Base-by-base conservation (phyloP, 1,139 yeast species). In the Yamadazyma dushanensis region DNA sequence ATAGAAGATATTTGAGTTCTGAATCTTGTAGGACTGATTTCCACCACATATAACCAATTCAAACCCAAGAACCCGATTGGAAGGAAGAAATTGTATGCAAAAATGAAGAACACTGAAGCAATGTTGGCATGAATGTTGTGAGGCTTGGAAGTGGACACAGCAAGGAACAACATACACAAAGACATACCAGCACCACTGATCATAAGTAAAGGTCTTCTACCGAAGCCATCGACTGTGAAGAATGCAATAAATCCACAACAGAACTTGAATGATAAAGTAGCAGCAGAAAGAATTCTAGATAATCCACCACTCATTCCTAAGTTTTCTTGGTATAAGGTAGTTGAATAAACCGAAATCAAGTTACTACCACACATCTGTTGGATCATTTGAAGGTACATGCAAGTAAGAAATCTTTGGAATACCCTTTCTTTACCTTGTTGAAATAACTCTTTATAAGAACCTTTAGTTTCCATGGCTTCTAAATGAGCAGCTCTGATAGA, bases 181-280 rank as follows among this genome's bases (percentile, higher is more conserved):
- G 61, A 54, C 51, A 70, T 61, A 41, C 79, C 80, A 29, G 59
- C 53, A 15, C 82, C 77, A 44, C 83, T 82, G 45, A 61, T 59
- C 39, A 76, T 57, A 45, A 78, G 51, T 28, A 76, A 53, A 4
- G 62, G 46, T 46, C 83, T 63, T 56, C 83, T 67, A 32, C 83
- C 83, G 25, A 71, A 51, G 52, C 70, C 70, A 50, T 78, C 83
- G 45, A 75, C 61, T 3, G 72, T 57, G 40, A 55, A 65, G 46
- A 63, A 57, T 0, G 76, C 67, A 24, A 70, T 47, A 38, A 65
- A 56, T 0, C 78, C 67, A 2, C 70, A 73, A 34, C 70, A 39
- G 31, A 58, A 54, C 41, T 59, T 57, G 31, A 57, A 62, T 5
- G 61, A 56, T 28, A 59, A 61, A 30, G 57, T 59, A 40, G 60